Base-by-base conservation (phyloP, 768 basidiomycete species). In the Clitopilus hobsonii region DNA sequence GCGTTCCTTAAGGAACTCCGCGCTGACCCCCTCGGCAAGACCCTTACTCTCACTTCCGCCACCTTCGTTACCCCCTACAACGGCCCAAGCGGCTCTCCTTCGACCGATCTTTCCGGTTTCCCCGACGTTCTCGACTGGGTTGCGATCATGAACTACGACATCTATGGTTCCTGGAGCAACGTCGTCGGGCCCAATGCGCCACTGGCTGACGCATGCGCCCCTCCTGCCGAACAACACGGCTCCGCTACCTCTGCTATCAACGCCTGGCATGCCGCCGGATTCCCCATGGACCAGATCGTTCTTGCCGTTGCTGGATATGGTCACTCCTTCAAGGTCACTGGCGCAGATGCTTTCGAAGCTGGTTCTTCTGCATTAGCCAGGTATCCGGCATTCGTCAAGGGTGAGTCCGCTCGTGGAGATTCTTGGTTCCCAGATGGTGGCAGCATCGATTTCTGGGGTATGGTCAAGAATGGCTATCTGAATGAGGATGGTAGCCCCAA, bases 301-400 rank as follows among this genome's bases (percentile, higher is more conserved):
- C 80, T 97, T 25, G 94, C 90, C 51, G 85, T 97, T 0, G 78
- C 92, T 1, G 73, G 83, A 5, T 96, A 91, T 67, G 91, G 91
- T 0, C 92, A 95, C 71, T 82, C 89, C 22, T 95, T 78, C 79
- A 63, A 67, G 47, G 88, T 91, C 53, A 56, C 62, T 7, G 62
- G 63, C 23, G 64, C 65, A 6, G 62, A 69, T 32, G 88, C 88
- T 0, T 72, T 82, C 62, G 62, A 70, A 16, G 51, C 61, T 2
- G 71, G 72, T 13, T 71, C 76, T 25, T 63, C 63, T 6, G 71
- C 63, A 36, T 8, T 89, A 25, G 72, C 72, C 2, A 57, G 75
- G 3, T 85, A 78, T 66, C 80, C 87, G 2, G 20, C 71, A 0
- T 90, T 90, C 60, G 73, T 84, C 65, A 67, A 70, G 3, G 81